Percentiles rank a stretch among this genome's conserved stretches.
These are phyloP conservation scores for Phoma herbarum DNA, from an alignment of 2,329 filamentous ascomycete genomes.

Conservation along the genomic window DNA sequence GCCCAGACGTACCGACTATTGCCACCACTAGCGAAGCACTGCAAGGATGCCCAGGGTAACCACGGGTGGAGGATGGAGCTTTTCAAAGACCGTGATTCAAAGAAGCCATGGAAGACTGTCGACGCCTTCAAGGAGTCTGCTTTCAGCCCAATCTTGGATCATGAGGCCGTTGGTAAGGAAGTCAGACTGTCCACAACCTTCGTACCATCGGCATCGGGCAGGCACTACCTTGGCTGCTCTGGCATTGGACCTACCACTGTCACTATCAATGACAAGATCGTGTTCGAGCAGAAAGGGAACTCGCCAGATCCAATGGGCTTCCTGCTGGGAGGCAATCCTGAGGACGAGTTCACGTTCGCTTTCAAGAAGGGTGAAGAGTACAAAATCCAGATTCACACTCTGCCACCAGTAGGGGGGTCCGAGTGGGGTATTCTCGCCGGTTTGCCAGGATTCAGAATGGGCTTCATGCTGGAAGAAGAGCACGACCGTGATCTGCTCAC, in stretches of 20 bases:
- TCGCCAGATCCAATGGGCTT: conserved; percentile 69
- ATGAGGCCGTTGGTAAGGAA: conserved; percentile 36
- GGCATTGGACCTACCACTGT: conserved; percentile 46
- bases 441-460: conserved; percentile 46
- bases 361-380: conserved; percentile 69
- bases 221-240: conserved; percentile 47
- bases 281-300: conserved; percentile 55
- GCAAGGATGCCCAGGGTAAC: conserved; percentile 39
- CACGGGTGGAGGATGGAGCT: conserved; percentile 46
- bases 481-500: conserved; percentile 42
- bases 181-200: conserved; percentile 38
- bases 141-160: conserved; percentile 38
- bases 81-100: conserved; percentile 37
- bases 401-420: conserved; percentile 65
- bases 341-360: conserved; percentile 67
- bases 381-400: conserved; percentile 65
- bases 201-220: conserved; percentile 35
- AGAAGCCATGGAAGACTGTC: conserved; percentile 35
- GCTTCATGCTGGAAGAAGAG: conserved; percentile 44
- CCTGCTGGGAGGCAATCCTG: conserved; percentile 70
- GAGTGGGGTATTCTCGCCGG: conserved; percentile 40
- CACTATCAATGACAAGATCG: conserved; percentile 37
- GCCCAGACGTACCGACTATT: conserved; percentile 48
- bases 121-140: conserved; percentile 37
- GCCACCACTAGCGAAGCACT: conserved; percentile 39